phyloP scores from a whole-genome alignment of 305 asterid genomes.

The Solanum hybrid region DNA sequence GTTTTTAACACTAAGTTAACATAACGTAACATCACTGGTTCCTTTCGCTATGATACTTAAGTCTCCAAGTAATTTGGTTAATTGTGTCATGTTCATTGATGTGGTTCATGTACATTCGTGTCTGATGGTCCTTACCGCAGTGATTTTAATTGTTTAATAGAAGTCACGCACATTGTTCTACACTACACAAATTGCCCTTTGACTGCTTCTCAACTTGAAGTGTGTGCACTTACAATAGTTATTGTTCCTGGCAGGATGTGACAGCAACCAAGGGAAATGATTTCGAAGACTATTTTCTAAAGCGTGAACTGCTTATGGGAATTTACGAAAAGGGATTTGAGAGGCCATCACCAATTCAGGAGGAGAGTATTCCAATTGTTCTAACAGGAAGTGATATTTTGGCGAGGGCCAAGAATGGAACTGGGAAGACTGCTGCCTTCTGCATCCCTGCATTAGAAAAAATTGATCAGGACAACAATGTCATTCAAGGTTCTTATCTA shows the following conservation, averaged over 20 bases:
- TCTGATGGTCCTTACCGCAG: background rate
- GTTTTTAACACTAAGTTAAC: background rate
- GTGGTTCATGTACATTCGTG: background rate
- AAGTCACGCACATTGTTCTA: background rate
- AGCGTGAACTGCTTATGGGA: conserved; percentile 90
- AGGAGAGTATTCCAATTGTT: conserved; percentile 95
- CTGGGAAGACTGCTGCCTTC: conserved; percentile 97
- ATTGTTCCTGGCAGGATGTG: conserved; percentile 56
- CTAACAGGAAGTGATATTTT: conserved; percentile 86
- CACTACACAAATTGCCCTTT: background rate
- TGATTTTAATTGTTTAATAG: background rate
- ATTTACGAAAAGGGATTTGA: conserved; percentile 29
- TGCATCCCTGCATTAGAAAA: conserved; percentile 88
- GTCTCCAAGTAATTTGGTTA: background rate
- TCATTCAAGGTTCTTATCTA: conserved; percentile 63
- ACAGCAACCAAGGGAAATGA: conserved; percentile 94
- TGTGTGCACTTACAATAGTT: background rate
- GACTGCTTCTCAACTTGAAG: background rate
- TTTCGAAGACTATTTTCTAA: conserved; percentile 87
- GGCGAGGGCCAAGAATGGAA: conserved; percentile 95
- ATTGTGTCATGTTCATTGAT: background rate
- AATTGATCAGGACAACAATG: conserved; percentile 79
- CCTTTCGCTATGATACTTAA: background rate
- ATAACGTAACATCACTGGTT: background rate
- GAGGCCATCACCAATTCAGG: conserved; percentile 93